Evolutionary conservation across 352 stramenopile species (phyloP).

Genomic region (Detonula confervacea): DNA sequence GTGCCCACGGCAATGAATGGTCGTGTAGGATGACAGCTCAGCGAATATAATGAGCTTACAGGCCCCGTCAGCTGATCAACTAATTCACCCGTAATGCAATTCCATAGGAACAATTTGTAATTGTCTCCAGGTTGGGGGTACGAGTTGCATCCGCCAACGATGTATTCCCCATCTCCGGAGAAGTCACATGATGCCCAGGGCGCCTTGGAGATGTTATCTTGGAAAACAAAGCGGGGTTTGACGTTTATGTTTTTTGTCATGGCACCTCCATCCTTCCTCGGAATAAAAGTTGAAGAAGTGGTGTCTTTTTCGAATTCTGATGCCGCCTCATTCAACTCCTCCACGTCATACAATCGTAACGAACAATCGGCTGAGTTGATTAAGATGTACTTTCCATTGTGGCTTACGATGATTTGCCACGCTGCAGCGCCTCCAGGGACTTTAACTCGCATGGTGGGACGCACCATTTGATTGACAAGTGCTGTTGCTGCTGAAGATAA

Average conservation of each 20-base stretch:
- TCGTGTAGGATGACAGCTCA: conserved; percentile 79
- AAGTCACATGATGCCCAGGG: conserved; percentile 76
- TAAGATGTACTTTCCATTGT: conserved; percentile 65
- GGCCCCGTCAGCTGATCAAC: conserved; percentile 79
- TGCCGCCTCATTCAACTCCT: conserved; percentile 47
- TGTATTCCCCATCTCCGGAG: conserved; percentile 73
- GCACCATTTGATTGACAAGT: not conserved
- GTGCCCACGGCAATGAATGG: conserved; percentile 76
- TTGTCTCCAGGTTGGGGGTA: conserved; percentile 60
- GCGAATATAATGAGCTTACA: conserved; percentile 59
- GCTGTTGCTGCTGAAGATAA: not conserved
- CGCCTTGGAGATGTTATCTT: conserved; percentile 73
- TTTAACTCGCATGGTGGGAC: conserved; percentile 37
- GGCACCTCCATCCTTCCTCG: not conserved
- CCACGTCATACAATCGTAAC: conserved; percentile 68
- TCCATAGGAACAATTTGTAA: conserved; percentile 83
- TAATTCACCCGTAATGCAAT: conserved; percentile 67
- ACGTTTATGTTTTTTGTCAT: not conserved
- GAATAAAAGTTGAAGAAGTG: not conserved
- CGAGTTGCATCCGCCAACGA: conserved; percentile 74
- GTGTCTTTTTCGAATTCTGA: not conserved
- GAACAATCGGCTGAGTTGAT: conserved; percentile 75
- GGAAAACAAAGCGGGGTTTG: conserved; percentile 69
- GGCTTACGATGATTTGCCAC: conserved; percentile 68
- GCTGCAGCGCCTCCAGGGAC: conserved; percentile 59